Conservation (phyloP, 345 rosid species). For the Psidium guajava region DNA sequence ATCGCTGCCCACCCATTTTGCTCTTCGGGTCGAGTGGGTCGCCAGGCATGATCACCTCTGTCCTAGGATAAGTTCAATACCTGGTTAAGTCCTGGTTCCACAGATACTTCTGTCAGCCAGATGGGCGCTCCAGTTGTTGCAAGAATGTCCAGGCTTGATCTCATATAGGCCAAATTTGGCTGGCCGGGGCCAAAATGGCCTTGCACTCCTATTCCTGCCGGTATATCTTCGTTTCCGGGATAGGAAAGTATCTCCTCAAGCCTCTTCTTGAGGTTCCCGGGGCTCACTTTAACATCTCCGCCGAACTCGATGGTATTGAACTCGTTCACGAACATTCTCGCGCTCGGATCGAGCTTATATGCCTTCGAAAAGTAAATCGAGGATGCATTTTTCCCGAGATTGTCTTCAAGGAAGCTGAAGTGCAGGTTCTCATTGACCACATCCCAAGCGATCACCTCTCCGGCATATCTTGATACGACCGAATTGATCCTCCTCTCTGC, state of each 20-base stretch:
- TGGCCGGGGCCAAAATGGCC: conserved; percentile 48
- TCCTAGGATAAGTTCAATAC: background rate
- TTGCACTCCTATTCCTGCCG: conserved; percentile 58
- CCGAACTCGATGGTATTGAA: conserved; percentile 51
- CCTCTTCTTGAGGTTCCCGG: conserved; percentile 26
- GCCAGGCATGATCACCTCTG: background rate
- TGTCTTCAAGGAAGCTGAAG: conserved; percentile 62
- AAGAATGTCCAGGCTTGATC: conserved; percentile 51
- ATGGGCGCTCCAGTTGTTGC: conserved; percentile 50
- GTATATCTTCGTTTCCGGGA: conserved; percentile 29
- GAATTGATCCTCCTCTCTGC: conserved; percentile 47
- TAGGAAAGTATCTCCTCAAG: conserved; percentile 38
- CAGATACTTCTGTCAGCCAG: conserved; percentile 72
- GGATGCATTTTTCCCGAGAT: conserved; percentile 53
- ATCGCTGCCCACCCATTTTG: background rate
- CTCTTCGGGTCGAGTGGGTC: fast-evolving
- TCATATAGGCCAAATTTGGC: conserved; percentile 66
- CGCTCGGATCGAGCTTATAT: conserved; percentile 31
- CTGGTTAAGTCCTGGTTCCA: conserved; percentile 33
- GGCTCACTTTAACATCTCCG: conserved; percentile 14
- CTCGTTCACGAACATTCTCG: conserved; percentile 64
- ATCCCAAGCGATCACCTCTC: conserved; percentile 74
- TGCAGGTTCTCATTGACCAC: conserved; percentile 79
- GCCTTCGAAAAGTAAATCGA: conserved; percentile 29
- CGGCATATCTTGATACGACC: conserved; percentile 52